Percentiles rank a stretch among this genome's conserved stretches.
These are phyloP conservation scores for Chaetomium fimeti DNA, from an alignment of 495 filamentous ascomycete species.

Conservation along the genomic window DNA sequence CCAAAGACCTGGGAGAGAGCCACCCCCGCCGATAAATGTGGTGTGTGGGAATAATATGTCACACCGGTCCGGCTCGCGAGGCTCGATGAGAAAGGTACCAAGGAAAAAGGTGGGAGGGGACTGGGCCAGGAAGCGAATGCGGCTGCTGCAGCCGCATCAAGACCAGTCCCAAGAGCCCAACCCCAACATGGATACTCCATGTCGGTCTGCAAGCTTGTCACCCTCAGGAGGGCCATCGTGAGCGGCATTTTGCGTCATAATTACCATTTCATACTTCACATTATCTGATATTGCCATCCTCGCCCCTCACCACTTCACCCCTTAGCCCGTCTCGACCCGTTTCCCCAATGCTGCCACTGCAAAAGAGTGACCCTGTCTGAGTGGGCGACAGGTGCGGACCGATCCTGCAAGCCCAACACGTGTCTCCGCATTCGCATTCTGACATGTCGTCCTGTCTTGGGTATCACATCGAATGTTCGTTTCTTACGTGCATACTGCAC, in stretches of 20 bases:
- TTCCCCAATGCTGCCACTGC: not conserved
- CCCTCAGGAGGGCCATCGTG: not conserved
- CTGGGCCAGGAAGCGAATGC: conserved; percentile 11
- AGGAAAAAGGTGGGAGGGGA: conserved; percentile 2
- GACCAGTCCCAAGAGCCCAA: not conserved
- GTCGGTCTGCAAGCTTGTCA: not conserved
- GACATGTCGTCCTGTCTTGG: not conserved
- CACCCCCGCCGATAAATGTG: not conserved
- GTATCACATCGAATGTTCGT: not conserved
- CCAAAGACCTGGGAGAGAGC: not conserved
- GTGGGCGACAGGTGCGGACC: not conserved
- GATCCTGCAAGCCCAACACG: conserved; percentile 16
- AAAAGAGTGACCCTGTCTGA: not conserved
- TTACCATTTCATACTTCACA: not conserved
- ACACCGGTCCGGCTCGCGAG: conserved; percentile 13
- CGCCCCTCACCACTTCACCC: too few relatives aligned
- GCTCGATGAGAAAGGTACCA: conserved; percentile 11
- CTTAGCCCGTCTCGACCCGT: not conserved
- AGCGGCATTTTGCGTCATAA: conserved; percentile 5
- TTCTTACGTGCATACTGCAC: conserved; percentile 3
- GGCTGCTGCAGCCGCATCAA: conserved; percentile 5
- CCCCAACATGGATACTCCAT: not conserved
- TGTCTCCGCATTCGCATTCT: not conserved
- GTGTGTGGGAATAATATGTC: not conserved
- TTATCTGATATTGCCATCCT: not conserved